Base-by-base conservation (phyloP, 1,284 basidiomycete species). In the Wallemia hederae region DNA sequence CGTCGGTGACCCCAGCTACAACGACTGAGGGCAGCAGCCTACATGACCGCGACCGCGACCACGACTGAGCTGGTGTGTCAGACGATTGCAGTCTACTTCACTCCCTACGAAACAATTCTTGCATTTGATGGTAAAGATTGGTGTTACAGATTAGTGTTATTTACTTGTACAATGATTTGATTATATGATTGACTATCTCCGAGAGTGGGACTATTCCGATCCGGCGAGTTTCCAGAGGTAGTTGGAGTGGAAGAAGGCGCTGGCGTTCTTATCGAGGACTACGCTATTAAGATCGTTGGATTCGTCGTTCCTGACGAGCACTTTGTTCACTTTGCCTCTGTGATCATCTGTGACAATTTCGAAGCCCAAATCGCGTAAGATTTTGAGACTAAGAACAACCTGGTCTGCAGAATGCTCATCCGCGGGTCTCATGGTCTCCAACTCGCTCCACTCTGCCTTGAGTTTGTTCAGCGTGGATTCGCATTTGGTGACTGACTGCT, bases 341-440 rank as follows among this genome's bases (percentile, higher is more conserved):
- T 58, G 19, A n/a, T 49, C 56, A 28, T 58, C 56, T n/a, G 56
- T 58, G 9, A 58, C 24, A 7, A 58, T 28, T n/a, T 58, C 56
- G 24, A 58, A 58, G n/a, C 56, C 56, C 25, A 58, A 28, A 27
- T 58, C 56, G 25, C 56, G 56, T 26, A 26, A 58, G 7, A 58
- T 58, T 24, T 58, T 58, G 11, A 58, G 25, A 24, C 56, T 58
- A 15, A 58, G 56, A 15, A 75, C 72, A 60, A 77, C 77, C 24
- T 80, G 77, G 66, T 82, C 80, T 49, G 84, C 69, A 59, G 82
- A 60, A 78, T 83, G 81, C 63, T 83, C 81, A 19, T 74, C 69
- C 14, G 81, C 80, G 24, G 81, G 80, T 68, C 85, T 83, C 60
- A 77, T 79, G 60, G 75, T 74, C 66, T 85, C 82, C 61, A 83